These are phyloP conservation scores for Leishmania amazonensis DNA, from an alignment of 208 protist genomes.

Conservation along the genomic window DNA sequence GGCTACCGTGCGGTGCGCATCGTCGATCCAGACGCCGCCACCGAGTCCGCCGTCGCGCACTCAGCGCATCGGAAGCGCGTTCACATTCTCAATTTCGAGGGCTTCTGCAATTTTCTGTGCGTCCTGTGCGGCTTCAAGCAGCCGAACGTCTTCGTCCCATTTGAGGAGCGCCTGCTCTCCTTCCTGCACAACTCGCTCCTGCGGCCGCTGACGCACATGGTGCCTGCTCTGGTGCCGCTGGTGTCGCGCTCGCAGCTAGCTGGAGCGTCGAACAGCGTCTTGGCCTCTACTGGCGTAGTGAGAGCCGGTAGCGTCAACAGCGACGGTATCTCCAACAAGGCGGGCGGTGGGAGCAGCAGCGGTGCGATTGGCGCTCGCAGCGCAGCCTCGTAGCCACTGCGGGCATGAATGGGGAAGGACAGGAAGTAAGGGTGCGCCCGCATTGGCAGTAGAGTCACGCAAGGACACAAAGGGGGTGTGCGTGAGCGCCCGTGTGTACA, in stretches of 20 bases:
- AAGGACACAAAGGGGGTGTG: neutral
- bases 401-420: neutral
- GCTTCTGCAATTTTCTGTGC: conserved; percentile 84
- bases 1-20: conserved; percentile 60
- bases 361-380: neutral
- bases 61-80: conserved; percentile 27
- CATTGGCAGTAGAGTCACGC: neutral
- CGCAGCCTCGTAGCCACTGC: neutral
- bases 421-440: neutral
- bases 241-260: conserved; percentile 32
- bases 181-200: conserved; percentile 83
- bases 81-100: conserved; percentile 69
- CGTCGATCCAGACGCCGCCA: conserved; percentile 37
- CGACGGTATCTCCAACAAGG: neutral
- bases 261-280: neutral
- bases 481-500: neutral
- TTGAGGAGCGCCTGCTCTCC: conserved; percentile 59
- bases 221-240: conserved; percentile 42
- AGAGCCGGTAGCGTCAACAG: neutral
- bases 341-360: neutral
- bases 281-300: neutral
- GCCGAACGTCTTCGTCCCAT: conserved; percentile 84
- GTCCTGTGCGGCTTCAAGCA: conserved; percentile 87
- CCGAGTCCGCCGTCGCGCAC: conserved; percentile 17
- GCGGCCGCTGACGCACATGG: conserved; percentile 67